These are phyloP conservation scores for Gossypium mustelinum DNA, from an alignment of 345 rosid genomes.

Conservation along the genomic window DNA sequence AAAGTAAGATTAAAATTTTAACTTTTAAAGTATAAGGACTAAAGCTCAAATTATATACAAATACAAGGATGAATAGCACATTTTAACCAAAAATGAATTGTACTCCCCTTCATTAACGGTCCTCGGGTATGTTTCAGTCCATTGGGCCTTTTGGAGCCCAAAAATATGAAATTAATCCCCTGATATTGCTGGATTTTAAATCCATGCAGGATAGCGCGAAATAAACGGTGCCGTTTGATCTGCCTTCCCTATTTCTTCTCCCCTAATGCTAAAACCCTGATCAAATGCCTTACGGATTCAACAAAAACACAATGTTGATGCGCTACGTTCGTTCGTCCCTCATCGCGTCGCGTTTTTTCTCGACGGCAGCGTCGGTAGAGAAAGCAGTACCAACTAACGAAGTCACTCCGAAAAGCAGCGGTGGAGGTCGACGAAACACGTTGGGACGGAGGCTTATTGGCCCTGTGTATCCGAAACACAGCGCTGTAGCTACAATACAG, in stretches of 20 bases:
- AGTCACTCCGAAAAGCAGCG: conserved; percentile 12
- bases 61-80: no score
- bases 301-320: conserved; percentile 25
- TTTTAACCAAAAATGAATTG: background rate
- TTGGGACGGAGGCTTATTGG: conserved; percentile 63
- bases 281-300: no score
- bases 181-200: background rate
- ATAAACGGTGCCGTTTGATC: background rate
- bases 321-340: conserved; percentile 34
- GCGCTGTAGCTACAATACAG: conserved; percentile 62
- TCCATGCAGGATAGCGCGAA: background rate
- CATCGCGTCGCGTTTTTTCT: conserved; percentile 38
- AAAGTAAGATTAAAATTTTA: no score
- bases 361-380: conserved; percentile 23
- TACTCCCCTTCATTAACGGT: background rate
- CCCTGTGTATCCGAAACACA: conserved; percentile 64
- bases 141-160: background rate
- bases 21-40: no score
- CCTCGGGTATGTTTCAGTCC: background rate
- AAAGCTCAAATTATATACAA: no score
- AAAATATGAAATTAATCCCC: background rate
- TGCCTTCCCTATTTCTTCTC: background rate
- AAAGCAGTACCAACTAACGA: conserved; percentile 7
- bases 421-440: conserved; percentile 43
- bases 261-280: background rate